These are phyloP conservation scores for Colletotrichum zoysiae DNA, from an alignment of 2,329 filamentous ascomycete species.

Conservation along the genomic window DNA sequence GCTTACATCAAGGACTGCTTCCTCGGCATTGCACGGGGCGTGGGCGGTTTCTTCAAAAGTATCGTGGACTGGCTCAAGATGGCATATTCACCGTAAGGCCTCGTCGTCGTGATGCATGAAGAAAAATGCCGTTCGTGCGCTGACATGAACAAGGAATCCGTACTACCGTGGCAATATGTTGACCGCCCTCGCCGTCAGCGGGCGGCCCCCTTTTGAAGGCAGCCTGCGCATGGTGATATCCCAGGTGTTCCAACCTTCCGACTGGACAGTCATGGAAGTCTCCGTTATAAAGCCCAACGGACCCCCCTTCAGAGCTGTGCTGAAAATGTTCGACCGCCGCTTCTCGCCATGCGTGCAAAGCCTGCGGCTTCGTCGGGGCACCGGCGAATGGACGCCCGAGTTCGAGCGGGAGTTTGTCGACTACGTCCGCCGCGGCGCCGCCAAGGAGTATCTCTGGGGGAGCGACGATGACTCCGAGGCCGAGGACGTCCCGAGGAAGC, in stretches of 20 bases:
- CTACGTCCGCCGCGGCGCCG: conserved; percentile 23
- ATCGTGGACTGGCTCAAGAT: conserved; percentile 27
- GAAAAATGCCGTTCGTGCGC: background rate
- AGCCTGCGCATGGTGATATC: conserved; percentile 29
- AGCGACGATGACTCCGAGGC: background rate
- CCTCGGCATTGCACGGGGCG: conserved; percentile 3
- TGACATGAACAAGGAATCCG: conserved; percentile 16
- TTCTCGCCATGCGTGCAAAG: conserved; percentile 29
- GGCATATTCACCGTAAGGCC: conserved; percentile 33
- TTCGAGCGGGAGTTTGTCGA: conserved; percentile 30
- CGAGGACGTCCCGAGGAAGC: background rate
- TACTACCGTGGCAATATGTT: conserved; percentile 36
- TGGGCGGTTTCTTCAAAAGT: conserved; percentile 11
- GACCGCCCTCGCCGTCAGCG: conserved; percentile 10
- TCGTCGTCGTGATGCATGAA: background rate
- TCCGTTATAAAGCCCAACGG: conserved; percentile 10
- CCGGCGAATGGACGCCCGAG: conserved; percentile 29
- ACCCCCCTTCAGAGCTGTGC: conserved; percentile 19
- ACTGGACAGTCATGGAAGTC: conserved; percentile 34
- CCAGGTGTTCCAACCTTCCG: conserved; percentile 26
- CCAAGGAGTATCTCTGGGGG: conserved; percentile 25
- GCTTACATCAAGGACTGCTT: conserved; percentile 6
- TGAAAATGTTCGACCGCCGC: conserved; percentile 34
- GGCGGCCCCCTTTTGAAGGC: conserved; percentile 16
- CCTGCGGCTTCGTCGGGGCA: conserved; percentile 1